Evolutionary conservation across 129 eudicot genomes (phyloP), one percentile per base, ranked within the genome.

Genomic region (Flaveria linearis): DNA sequence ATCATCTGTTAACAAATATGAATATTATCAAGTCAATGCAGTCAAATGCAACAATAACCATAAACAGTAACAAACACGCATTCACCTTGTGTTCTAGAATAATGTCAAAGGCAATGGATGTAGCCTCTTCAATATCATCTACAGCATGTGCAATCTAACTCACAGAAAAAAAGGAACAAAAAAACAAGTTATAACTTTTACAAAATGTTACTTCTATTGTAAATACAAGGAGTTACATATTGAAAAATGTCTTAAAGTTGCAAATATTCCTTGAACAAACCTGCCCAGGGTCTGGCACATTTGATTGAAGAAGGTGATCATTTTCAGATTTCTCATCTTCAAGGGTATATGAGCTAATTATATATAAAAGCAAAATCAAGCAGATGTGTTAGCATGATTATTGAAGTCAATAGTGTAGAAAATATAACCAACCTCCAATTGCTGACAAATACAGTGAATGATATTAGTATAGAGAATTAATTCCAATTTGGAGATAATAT

Each of bases 81-180:
- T 79, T 72, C 76, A 92, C 98, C 94, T 88, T 93, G 68, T 88
- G 89, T 73, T 83, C 51, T 58, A 84, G 68, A 72, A 93, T 93
- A 62, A 93, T 88, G 69, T 90, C 97, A 81, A 93, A 88, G 50
- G 97, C 97, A 30, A 76, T 60, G 33, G 87, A 72, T 17, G 97
- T 93, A 41, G 98, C 97, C 82, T 93, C 98, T 89, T 93, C 98
- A 76, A 90, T 84, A 85, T 93, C 98, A 83, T 88, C 77, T 75
- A 91, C 78, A 76, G 97, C 98, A 15, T 80, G 96, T 14, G 82
- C 88, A 82, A 93, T 90, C 98, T 93, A 80, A 25, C 20, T n/a
- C 41, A 64, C n/a, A 64, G 10, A 22, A 25, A 2, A 4, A 2
- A 1, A 2, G 14, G 23, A 12, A 72, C 15, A 13, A 26, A 25